Evolutionary conservation across 192 early-diverging fungal species (phyloP), one percentile per base, ranked within the genome.

Genomic region (Phycomyces blakesleeanus): DNA sequence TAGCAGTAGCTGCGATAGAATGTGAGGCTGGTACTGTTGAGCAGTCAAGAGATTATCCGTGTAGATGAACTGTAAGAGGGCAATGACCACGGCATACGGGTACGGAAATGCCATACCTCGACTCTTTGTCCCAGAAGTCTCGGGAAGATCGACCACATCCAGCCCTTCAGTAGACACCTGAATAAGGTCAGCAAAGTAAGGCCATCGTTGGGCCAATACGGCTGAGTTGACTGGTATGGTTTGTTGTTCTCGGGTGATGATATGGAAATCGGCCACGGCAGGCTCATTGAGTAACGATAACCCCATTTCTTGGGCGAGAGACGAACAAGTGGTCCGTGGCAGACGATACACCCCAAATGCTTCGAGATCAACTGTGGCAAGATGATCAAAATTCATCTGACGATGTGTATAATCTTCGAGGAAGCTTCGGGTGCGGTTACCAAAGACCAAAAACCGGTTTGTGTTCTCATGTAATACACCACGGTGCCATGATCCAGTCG

Each of bases 391-490:
- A 60, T 91, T 91, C 38, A 87, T 80, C 41, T 87, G 86, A 34
- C 89, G 82, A 49, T 87, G 81, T 68, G 87, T 84, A 63, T 91
- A 91, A 58, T 91, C 89, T 56, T 89, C 84, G 12, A 82, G 76
- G n/a, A 89, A 69, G 64, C 78, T 80, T 25, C 89, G 79, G 2
- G 71, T 63, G 41, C 72, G 80, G 64, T 91, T 79, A 14, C 89
- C 89, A 75, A 91, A 91, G 10, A 89, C 77, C 24, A 87, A 66
- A 58, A 85, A 80, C 21, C 80, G 76, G 41, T 89, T 87, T 18
- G 78, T 73, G 57, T 79, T 73, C 29, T 81, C 77, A 26, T 84
- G 71, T 18, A 91, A 66, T 0, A 89, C 58, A 16, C 83, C 86
- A 55, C 85, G 75, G 72, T 91, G 89, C 89, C 89, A 91, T 39